phyloP scores from a whole-genome alignment of 2,329 filamentous ascomycete genomes.

The Fusarium falciforme region DNA sequence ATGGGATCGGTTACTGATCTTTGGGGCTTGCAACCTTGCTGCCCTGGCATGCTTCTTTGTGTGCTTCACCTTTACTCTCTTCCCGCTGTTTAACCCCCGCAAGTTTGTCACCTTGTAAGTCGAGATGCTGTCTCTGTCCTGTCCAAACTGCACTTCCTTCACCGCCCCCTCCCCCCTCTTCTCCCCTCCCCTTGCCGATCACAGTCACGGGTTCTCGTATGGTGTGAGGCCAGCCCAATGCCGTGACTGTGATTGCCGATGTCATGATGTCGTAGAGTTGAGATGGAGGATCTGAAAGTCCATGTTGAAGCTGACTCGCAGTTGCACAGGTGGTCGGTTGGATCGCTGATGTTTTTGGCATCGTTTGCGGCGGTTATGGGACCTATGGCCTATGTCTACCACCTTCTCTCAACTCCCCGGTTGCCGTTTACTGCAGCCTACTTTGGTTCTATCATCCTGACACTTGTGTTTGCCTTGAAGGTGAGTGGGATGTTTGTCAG shows the following conservation, averaged over 20 bases:
- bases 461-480: slow-evolving; percentile 90
- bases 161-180: slow-evolving; percentile 3
- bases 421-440: slow-evolving; percentile 94
- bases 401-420: slow-evolving; percentile 85
- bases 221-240: slow-evolving; percentile 9
- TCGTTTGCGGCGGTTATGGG: slow-evolving; percentile 98
- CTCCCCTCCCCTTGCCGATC: slow-evolving; percentile 21
- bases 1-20: slow-evolving; percentile 95
- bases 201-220: slow-evolving; percentile 27
- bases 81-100: slow-evolving; percentile 81
- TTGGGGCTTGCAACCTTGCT: slow-evolving; percentile 89
- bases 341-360: slow-evolving; percentile 87
- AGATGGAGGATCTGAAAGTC: slow-evolving; percentile 27
- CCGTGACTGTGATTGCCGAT: slow-evolving; percentile 31
- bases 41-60: slow-evolving; percentile 93
- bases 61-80: slow-evolving; percentile 89
- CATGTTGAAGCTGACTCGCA: slow-evolving; percentile 41
- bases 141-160: slow-evolving; percentile 3
- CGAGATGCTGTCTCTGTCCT: slow-evolving; percentile 23
- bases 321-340: slow-evolving; percentile 86
- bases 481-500: slow-evolving; percentile 67
- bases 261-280: slow-evolving; percentile 24
- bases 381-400: slow-evolving; percentile 82
- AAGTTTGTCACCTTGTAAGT: slow-evolving; percentile 99
- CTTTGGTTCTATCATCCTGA: slow-evolving; percentile 91